These are phyloP conservation scores for Talaromyces proteolyticus DNA, from an alignment of 495 filamentous ascomycete species.

Conservation along the genomic window DNA sequence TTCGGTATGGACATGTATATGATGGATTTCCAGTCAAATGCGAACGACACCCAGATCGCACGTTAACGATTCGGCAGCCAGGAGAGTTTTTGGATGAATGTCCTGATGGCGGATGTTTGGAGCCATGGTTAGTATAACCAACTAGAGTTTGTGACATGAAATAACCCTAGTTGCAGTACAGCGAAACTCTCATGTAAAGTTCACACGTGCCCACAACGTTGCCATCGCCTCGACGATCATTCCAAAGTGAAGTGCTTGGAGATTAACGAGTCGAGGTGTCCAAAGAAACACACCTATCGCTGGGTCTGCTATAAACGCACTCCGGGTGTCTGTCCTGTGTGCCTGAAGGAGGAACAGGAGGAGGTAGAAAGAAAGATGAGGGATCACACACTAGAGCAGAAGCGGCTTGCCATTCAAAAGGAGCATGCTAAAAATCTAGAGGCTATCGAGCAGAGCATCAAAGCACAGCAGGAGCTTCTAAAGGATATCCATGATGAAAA, in stretches of 20 bases:
- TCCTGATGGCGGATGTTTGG: slow-evolving; percentile 71
- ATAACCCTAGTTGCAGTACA: slow-evolving; percentile 28
- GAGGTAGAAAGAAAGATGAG: too few relatives aligned
- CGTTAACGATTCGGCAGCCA: slow-evolving; percentile 33
- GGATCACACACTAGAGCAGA: too few relatives aligned
- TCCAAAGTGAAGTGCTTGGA: slow-evolving; percentile 53
- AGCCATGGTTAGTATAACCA: slow-evolving; percentile 52
- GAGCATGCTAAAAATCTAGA: too few relatives aligned
- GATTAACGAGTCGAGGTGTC: slow-evolving; percentile 41
- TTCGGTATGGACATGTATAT: slow-evolving; percentile 47
- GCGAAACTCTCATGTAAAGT: slow-evolving; percentile 52
- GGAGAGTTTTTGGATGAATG: slow-evolving; percentile 53
- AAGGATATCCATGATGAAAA: too few relatives aligned
- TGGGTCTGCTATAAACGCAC: slow-evolving; percentile 11
- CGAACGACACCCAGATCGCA: slow-evolving; percentile 54
- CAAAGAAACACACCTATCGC: slow-evolving; percentile 41
- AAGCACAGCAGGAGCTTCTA: too few relatives aligned
- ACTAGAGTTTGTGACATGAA: neutral
- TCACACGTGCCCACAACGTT: slow-evolving; percentile 56
- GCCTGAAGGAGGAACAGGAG: too few relatives aligned
- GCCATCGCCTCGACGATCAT: slow-evolving; percentile 63
- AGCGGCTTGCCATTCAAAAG: too few relatives aligned
- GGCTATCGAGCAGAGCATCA: too few relatives aligned
- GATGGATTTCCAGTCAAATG: slow-evolving; percentile 68
- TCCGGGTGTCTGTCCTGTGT: too few relatives aligned